phyloP scores from a whole-genome alignment of 2,329 filamentous ascomycete genomes.

The Exophiala dermatitidis region DNA sequence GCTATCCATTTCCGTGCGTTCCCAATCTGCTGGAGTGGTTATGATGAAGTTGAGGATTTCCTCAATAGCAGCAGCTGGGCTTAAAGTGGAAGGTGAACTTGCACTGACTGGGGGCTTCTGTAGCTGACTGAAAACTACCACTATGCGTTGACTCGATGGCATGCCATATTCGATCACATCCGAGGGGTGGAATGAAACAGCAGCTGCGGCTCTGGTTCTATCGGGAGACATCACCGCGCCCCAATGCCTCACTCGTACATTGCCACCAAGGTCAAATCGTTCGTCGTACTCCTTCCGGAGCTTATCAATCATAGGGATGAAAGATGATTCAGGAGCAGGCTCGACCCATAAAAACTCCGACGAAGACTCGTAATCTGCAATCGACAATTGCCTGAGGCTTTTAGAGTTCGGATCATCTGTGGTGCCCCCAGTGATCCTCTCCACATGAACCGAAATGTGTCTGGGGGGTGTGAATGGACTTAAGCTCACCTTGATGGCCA shows the following conservation, averaged over 20 bases:
- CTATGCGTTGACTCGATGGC: constrained; percentile 11
- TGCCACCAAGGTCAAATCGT: constrained; percentile 44
- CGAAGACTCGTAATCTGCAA: background rate
- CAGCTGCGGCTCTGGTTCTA: constrained; percentile 42
- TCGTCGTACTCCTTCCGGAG: constrained; percentile 38
- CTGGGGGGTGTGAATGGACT: constrained; percentile 2
- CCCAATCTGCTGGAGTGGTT: background rate
- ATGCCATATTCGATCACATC: constrained; percentile 49
- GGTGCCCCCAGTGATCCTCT: background rate
- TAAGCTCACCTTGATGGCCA: constrained; percentile 12
- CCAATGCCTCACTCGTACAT: constrained; percentile 47
- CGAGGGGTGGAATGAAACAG: constrained; percentile 48
- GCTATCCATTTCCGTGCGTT: constrained; percentile 10
- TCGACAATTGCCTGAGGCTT: background rate
- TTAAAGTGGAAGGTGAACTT: background rate
- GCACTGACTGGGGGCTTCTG: background rate
- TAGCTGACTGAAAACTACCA: constrained; percentile 8
- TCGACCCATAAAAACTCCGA: background rate
- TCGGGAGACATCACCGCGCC: constrained; percentile 44
- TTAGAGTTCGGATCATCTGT: background rate
- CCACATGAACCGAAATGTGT: constrained; percentile 8
- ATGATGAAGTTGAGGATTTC: constrained; percentile 9
- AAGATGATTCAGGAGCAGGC: constrained; percentile 1
- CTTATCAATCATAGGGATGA: constrained; percentile 6
- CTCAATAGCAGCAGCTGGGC: constrained; percentile 3